Evolutionary conservation across 1,284 basidiomycete genomes (phyloP).

Genomic region (Ceratobasidium sp.): DNA sequence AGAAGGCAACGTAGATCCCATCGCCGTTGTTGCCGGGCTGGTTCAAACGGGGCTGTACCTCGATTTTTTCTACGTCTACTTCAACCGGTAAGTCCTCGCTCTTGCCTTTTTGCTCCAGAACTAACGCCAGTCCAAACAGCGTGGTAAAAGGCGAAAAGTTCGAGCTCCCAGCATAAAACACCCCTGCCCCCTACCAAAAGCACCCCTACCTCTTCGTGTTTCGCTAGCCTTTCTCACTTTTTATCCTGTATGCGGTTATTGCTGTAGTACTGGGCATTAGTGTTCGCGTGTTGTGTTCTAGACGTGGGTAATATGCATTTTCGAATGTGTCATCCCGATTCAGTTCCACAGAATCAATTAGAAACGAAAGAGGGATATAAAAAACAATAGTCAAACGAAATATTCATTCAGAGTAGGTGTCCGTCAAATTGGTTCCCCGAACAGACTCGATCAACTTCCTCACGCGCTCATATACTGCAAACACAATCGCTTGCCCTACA

Average conservation of each 20-base stretch:
- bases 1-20: slow-evolving; percentile 86
- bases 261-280: slow-evolving; percentile 29
- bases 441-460: slow-evolving; percentile 75
- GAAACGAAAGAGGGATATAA: neutral
- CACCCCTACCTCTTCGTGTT: slow-evolving; percentile 16
- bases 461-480: slow-evolving; percentile 90
- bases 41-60: slow-evolving; percentile 97
- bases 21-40: slow-evolving; percentile 91
- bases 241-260: slow-evolving; percentile 22
- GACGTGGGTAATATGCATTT: slow-evolving; percentile 1
- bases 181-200: neutral
- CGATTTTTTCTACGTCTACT: slow-evolving; percentile 94
- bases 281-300: slow-evolving; percentile 24
- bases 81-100: slow-evolving; percentile 76
- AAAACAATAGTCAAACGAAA: neutral
- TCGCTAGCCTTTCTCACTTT: slow-evolving; percentile 9
- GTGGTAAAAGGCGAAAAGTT: slow-evolving; percentile 54
- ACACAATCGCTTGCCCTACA: slow-evolving; percentile 76
- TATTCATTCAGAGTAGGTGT: slow-evolving; percentile 68
- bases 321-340: neutral
- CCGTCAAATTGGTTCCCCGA: slow-evolving; percentile 61
- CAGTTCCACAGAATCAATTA: neutral
- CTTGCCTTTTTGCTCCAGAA: neutral
- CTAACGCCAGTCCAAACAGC: slow-evolving; percentile 41
- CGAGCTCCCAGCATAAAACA: slow-evolving; percentile 50